A percentile compares a stretch with the other conserved stretches of the same genome.
phyloP scores from a whole-genome alignment of 257 asterid genomes.

The Salvia splendens region DNA sequence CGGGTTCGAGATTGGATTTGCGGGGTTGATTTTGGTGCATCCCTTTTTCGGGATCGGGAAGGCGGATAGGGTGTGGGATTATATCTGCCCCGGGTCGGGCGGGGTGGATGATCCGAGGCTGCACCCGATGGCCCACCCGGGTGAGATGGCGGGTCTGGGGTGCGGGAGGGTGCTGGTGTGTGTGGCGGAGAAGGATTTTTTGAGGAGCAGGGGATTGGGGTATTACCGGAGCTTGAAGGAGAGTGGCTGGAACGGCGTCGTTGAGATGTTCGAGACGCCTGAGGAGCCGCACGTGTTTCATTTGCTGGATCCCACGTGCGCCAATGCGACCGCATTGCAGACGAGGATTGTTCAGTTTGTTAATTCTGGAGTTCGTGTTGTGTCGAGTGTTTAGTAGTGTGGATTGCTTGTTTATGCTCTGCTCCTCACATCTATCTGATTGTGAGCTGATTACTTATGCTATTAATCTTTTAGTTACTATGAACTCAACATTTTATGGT shows the following conservation, averaged over 20 bases:
- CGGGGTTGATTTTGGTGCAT: constrained; percentile 60
- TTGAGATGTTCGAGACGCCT: constrained; percentile 41
- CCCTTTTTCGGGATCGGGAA: constrained; percentile 59
- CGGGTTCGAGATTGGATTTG: constrained; percentile 29
- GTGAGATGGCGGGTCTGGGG: constrained; percentile 33
- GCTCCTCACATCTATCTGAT: too few species aligned
- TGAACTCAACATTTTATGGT: too few species aligned
- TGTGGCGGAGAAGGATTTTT: constrained; percentile 46
- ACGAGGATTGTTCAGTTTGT: constrained; percentile 40
- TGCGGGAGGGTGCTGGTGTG: constrained; percentile 49
- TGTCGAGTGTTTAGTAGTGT: constrained; percentile 7
- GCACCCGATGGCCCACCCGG: constrained; percentile 48
- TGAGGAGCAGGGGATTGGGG: constrained; percentile 42
- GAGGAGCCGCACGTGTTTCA: constrained; percentile 53
- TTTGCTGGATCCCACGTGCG: constrained; percentile 27
- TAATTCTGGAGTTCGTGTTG: neutral
- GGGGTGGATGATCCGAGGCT: constrained; percentile 41
- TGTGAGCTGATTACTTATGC: too few species aligned
- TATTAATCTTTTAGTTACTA: too few species aligned
- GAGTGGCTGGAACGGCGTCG: constrained; percentile 49
- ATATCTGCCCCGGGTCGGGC: constrained; percentile 36
- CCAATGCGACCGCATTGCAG: constrained; percentile 38
- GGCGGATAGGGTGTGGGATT: constrained; percentile 48
- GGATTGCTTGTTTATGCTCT: too few species aligned
- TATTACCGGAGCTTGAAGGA: constrained; percentile 40